Conservation (phyloP, 495 filamentous ascomycete genomes). For the Penicillium egyptiacum region DNA sequence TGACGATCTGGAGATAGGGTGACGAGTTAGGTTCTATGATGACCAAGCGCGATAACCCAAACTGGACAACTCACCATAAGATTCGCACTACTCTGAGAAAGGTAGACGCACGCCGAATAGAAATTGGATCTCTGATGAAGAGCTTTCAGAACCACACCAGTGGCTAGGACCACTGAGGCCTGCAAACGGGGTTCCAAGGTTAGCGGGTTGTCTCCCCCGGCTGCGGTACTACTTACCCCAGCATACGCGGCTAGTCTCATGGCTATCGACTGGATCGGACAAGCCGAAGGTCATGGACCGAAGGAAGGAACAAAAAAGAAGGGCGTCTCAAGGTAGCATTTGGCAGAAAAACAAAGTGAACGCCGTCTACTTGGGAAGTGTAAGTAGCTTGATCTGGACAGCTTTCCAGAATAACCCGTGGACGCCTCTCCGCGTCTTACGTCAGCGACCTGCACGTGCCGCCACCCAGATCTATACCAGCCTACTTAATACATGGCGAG, state of each 20-base stretch:
- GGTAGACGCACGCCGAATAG: conserved; percentile 94
- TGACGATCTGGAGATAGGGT: conserved; percentile 65
- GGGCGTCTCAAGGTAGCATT: conserved; percentile 22
- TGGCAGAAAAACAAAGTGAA: conserved; percentile 15
- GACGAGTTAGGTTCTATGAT: not conserved
- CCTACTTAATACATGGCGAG: not conserved
- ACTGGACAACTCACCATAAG: conserved; percentile 66
- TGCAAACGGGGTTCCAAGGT: conserved; percentile 31
- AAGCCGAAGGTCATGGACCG: conserved; percentile 36
- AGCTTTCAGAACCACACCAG: conserved; percentile 79
- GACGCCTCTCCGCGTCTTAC: conserved; percentile 35
- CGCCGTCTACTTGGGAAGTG: conserved; percentile 7
- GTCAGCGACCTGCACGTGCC: conserved; percentile 36
- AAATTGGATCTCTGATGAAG: conserved; percentile 95
- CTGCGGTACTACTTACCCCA: conserved; percentile 41
- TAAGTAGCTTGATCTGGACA: conserved; percentile 38
- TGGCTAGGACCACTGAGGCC: conserved; percentile 77
- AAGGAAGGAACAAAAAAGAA: conserved; percentile 17
- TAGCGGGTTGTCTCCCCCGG: conserved; percentile 14
- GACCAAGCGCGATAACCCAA: not conserved
- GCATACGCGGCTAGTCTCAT: conserved; percentile 57
- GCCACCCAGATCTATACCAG: conserved; percentile 8
- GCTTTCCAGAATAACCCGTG: conserved; percentile 32
- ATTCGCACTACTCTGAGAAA: conserved; percentile 92
- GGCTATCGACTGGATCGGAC: conserved; percentile 26